A percentile compares a stretch with the other conserved stretches of the same genome.
Evolutionary conservation across 257 asterid species (phyloP).

Genomic region (Scutellaria barbata): DNA sequence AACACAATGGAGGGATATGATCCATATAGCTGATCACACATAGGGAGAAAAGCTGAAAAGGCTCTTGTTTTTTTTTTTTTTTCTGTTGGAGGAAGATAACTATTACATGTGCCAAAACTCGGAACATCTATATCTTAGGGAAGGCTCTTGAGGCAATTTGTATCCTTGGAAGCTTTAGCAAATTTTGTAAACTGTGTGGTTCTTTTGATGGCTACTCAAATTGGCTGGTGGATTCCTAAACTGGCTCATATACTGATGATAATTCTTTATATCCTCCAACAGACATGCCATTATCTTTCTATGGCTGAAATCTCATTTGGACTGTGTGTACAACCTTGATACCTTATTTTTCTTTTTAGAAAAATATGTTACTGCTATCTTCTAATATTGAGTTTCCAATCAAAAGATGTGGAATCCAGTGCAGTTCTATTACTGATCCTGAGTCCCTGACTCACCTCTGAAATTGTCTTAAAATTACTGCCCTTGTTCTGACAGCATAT

Average conservation of each 20-base stretch:
- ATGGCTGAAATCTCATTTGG: background rate
- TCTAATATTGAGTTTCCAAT: slow-evolving; percentile 6
- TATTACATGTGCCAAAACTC: too few relatives aligned
- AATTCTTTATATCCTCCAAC: background rate
- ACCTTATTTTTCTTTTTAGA: background rate
- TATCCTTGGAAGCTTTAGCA: slow-evolving; percentile 10
- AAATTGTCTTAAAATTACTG: slow-evolving; percentile 26
- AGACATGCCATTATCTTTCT: background rate
- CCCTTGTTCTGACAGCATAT: slow-evolving; percentile 32
- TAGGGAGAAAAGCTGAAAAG: too few relatives aligned
- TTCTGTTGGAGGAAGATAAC: too few relatives aligned
- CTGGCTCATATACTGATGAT: background rate
- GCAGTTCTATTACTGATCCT: slow-evolving; percentile 6
- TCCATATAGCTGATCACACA: too few relatives aligned
- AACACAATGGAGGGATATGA: too few relatives aligned
- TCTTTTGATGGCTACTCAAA: background rate
- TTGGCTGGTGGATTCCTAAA: background rate
- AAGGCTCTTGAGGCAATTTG: slow-evolving; percentile 1
- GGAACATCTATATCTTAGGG: background rate
- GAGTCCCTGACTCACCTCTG: slow-evolving; percentile 1
- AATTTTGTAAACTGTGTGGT: background rate
- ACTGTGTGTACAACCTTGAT: background rate
- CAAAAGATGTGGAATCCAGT: slow-evolving; percentile 17
- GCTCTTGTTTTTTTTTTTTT: too few relatives aligned
- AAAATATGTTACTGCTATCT: background rate